Evolutionary conservation across 2,329 filamentous ascomycete species (phyloP).

Genomic region (Aspergillus luchuensis): DNA sequence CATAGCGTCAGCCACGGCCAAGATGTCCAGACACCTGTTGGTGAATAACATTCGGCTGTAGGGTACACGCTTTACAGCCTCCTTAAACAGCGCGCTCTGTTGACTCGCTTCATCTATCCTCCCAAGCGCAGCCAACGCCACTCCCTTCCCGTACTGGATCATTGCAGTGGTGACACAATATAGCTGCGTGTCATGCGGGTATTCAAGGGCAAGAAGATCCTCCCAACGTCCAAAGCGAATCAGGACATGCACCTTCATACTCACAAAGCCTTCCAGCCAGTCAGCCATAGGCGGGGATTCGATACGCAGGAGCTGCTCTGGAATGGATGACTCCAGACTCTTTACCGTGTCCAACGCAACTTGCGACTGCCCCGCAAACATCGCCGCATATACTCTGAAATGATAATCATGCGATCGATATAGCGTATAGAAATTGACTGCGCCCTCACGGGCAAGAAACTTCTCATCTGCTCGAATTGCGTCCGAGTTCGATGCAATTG

Average conservation of each 20-base stretch:
- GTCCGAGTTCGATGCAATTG: constrained; percentile 66
- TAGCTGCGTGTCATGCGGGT: constrained; percentile 61
- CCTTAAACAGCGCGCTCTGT: constrained; percentile 55
- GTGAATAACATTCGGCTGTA: constrained; percentile 67
- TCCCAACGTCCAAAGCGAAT: constrained; percentile 74
- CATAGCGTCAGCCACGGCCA: constrained; percentile 65
- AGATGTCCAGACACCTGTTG: constrained; percentile 65
- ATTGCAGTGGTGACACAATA: constrained; percentile 72
- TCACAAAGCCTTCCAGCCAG: constrained; percentile 72
- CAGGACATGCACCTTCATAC: constrained; percentile 68
- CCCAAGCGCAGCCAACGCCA: constrained; percentile 65
- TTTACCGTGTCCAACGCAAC: constrained; percentile 63
- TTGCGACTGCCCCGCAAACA: constrained; percentile 69
- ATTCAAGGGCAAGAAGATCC: constrained; percentile 59
- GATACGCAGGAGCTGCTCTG: constrained; percentile 64
- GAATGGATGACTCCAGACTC: constrained; percentile 63
- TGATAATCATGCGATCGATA: constrained; percentile 76
- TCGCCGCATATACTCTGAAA: constrained; percentile 73
- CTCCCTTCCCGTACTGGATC: constrained; percentile 66
- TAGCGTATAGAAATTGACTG: constrained; percentile 71
- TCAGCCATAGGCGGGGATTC: constrained; percentile 74
- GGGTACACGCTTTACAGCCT: constrained; percentile 57
- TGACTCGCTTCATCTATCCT: constrained; percentile 57
- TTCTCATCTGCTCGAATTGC: constrained; percentile 70
- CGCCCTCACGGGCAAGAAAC: constrained; percentile 61